These are phyloP conservation scores for Chlorella variabilis DNA, from an alignment of 163 green algal genomes.

Conservation along the genomic window DNA sequence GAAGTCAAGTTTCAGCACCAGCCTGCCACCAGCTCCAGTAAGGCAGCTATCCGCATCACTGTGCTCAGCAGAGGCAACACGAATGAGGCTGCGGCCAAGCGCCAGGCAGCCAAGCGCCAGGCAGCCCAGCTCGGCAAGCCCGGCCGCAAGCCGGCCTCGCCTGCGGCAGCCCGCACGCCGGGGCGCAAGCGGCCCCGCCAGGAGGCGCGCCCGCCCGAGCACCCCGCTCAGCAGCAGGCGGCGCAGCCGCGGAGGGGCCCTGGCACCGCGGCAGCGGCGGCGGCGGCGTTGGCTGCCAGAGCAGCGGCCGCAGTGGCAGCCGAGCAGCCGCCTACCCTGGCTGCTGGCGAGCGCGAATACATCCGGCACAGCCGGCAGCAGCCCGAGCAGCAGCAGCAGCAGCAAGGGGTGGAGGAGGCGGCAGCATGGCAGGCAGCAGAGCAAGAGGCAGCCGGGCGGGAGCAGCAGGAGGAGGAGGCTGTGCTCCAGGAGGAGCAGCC, in stretches of 20 bases:
- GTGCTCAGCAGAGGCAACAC: not conserved
- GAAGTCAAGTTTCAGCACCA: not conserved
- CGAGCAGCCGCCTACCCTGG: not conserved
- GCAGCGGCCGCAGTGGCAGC: too few relatives aligned
- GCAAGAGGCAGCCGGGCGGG: not conserved
- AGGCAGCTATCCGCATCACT: not conserved
- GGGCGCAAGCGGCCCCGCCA: too few relatives aligned
- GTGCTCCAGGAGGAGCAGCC: too few relatives aligned
- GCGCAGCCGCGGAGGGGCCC: not conserved
- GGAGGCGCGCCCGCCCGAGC: too few relatives aligned
- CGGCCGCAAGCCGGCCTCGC: too few relatives aligned
- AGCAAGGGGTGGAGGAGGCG: too few relatives aligned
- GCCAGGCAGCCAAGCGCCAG: not conserved
- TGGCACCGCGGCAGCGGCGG: not conserved
- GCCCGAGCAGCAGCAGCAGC: not conserved
- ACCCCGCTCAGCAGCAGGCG: not conserved
- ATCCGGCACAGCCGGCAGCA: not conserved
- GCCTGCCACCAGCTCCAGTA: not conserved
- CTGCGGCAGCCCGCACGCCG: too few relatives aligned
- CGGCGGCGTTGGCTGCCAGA: too few relatives aligned
- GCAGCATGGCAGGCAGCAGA: not conserved
- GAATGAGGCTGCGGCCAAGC: not conserved
- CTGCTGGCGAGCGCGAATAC: not conserved
- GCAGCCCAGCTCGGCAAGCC: not conserved
- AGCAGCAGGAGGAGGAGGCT: too few relatives aligned